phyloP scores from a whole-genome alignment of 2,329 filamentous ascomycete genomes.

The Metarhizium album region DNA sequence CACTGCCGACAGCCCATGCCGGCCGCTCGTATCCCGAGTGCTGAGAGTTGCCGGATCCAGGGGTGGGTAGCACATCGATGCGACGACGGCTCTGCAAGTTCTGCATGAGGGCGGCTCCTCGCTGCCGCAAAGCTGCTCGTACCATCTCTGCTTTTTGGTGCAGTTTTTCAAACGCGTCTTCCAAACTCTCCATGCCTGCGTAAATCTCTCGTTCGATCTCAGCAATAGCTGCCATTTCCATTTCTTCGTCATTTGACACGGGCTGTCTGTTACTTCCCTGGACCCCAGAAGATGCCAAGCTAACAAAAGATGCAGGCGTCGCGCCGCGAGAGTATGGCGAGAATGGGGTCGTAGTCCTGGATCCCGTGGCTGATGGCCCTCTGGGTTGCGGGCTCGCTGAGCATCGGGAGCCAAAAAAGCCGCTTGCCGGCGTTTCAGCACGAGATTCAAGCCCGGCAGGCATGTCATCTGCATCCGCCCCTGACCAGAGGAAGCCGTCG shows the following conservation, averaged over 20 bases:
- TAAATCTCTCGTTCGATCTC: constrained; percentile 93
- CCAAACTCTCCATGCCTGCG: constrained; percentile 83
- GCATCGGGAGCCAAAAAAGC: constrained; percentile 27
- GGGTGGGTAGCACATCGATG: constrained; percentile 42
- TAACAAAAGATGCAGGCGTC: constrained; percentile 51
- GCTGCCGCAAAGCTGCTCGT: constrained; percentile 67
- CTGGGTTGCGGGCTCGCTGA: constrained; percentile 30
- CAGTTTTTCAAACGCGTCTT: constrained; percentile 88
- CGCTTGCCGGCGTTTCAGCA: constrained; percentile 43
- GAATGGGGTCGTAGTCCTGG: constrained; percentile 37
- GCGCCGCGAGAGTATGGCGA: constrained; percentile 42
- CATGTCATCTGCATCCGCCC: constrained; percentile 55
- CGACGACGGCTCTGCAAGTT: constrained; percentile 48
- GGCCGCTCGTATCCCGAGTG: constrained; percentile 34
- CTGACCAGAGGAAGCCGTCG: constrained; percentile 90
- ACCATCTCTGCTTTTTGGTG: constrained; percentile 77
- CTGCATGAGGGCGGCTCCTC: constrained; percentile 64
- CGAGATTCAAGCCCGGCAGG: constrained; percentile 36
- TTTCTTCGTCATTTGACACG: constrained; percentile 88
- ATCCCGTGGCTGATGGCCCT: constrained; percentile 29
- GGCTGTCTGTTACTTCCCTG: constrained; percentile 36
- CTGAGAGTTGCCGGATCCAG: constrained; percentile 35
- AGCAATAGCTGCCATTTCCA: constrained; percentile 78
- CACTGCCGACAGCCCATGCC: constrained; percentile 26
- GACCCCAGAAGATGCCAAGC: constrained; percentile 36